A percentile compares a stretch with the other conserved stretches of the same genome.
Conservation (phyloP, 208 protist species). For the Endotrypanum monterogeii region DNA sequence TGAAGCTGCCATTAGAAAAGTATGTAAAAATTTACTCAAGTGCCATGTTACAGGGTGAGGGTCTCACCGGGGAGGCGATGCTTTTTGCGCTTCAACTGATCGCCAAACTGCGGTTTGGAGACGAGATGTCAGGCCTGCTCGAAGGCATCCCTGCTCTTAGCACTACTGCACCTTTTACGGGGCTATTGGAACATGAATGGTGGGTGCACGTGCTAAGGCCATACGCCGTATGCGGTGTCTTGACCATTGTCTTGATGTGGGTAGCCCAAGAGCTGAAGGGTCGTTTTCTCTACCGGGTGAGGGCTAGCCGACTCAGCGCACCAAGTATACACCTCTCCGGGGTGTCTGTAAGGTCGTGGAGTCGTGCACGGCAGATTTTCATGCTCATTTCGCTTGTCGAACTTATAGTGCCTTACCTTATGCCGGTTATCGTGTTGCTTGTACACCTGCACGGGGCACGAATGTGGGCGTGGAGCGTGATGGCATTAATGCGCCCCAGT, state of each 20-base stretch:
- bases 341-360: not conserved
- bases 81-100: constrained; percentile 49
- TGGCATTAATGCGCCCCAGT: constrained; percentile 24
- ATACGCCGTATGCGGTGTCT: constrained; percentile 1
- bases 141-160: constrained; percentile 26
- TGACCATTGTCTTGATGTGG: constrained; percentile 13
- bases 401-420: constrained; percentile 5
- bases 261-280: constrained; percentile 21
- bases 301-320: not conserved
- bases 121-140: constrained; percentile 13
- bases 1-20: constrained; percentile 14
- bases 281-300: constrained; percentile 18
- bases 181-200: constrained; percentile 25
- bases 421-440: constrained; percentile 6
- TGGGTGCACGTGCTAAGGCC: constrained; percentile 13
- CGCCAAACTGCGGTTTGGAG: constrained; percentile 47
- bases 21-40: constrained; percentile 11
- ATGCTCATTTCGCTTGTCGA: constrained; percentile 16
- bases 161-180: constrained; percentile 26
- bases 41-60: constrained; percentile 10
- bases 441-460: constrained; percentile 5
- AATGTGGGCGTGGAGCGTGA: constrained; percentile 7
- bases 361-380: constrained; percentile 8
- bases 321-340: not conserved
- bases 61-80: constrained; percentile 31